These are phyloP conservation scores for Metschnikowia gelsemii DNA, from an alignment of 805 yeast species.

Conservation along the genomic window DNA sequence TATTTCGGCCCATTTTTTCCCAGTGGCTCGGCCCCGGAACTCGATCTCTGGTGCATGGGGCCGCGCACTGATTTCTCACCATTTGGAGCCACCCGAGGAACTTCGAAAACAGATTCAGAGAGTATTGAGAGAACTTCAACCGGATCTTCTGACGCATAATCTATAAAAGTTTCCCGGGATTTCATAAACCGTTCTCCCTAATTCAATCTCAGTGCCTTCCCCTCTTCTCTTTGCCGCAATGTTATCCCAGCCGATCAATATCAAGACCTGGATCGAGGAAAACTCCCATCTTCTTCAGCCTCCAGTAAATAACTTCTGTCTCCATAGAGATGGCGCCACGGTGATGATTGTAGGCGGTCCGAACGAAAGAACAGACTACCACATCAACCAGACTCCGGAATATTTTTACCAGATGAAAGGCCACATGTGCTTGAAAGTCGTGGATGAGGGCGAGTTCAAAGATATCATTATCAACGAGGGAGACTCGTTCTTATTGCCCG, in stretches of 20 bases:
- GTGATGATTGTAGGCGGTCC: conserved; percentile 98
- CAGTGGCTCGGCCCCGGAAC: background rate
- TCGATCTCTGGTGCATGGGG: background rate
- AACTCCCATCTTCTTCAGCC: conserved; percentile 77
- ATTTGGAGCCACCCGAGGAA: background rate
- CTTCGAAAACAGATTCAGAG: background rate
- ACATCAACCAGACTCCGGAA: conserved; percentile 91
- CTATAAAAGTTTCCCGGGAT: background rate
- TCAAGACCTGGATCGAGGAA: conserved; percentile 77
- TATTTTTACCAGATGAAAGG: conserved; percentile 90
- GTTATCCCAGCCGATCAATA: conserved; percentile 70
- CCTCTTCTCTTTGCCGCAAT: conserved; percentile 24
- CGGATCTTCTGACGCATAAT: too few species aligned
- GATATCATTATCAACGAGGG: conserved; percentile 80
- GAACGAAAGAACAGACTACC: conserved; percentile 90
- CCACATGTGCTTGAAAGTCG: conserved; percentile 77
- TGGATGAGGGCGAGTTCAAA: conserved; percentile 64
- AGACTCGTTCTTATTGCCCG: conserved; percentile 83
- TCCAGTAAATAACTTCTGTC: conserved; percentile 88
- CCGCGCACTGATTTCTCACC: conserved; percentile 7
- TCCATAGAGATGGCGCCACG: conserved; percentile 89
- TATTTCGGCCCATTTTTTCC: background rate
- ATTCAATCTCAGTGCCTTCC: background rate
- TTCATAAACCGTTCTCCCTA: background rate
- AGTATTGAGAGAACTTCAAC: too few species aligned